Base-by-base conservation (phyloP, 768 basidiomycete genomes). In the Tylopilus rubrobrunneus region DNA sequence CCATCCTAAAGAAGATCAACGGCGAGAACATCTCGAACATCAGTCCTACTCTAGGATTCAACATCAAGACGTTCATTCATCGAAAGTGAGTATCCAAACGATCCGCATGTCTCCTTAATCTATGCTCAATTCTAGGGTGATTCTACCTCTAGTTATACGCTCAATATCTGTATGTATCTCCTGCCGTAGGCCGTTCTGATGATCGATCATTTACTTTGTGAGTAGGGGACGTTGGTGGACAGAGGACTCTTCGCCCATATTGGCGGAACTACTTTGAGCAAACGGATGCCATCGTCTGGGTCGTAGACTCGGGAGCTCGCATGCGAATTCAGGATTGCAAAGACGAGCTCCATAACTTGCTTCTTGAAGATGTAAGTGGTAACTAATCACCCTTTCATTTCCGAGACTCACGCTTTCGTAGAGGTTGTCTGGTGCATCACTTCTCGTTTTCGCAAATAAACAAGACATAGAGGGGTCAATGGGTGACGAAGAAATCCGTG, bases 241-340 rank as follows among this genome's bases (percentile, higher is more conserved):
- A 99, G 70, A 84, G 87, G 53, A 95, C 92, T 0, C 84, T 99
- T 48, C 82, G 97, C 29, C 96, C 97, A 7, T 98, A 98, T 70
- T 99, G 97, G 97, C 78, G 92, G 25, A 99, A 98, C 71, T 98
- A 98, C 73, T 98, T 98, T 62, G 97, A 99, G 71, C 92, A 94
- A 72, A 98, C 97, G 10, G 97, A 98, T 71, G 96, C 90, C 7
- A 78, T 99, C 42, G 93, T 98, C 33, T 99, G 97, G 97, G 96
- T 99, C 17, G 95, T 99, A 40, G 97, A 99, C 74, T 96, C 94
- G 0, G 82, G 88, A 36, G 96, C 98, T 73, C 81, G 89, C 40
- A 78, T 92, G 75, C 82, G 97, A 57, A 91, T 97, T 81, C 72
- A 76, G 46, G 95, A 98, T 68, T 98, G 96, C 73, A 87, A 80